Evolutionary conservation across 2,329 filamentous ascomycete genomes (phyloP), one percentile per base, ranked within the genome.

Genomic region (Stagonosporopsis cucurbitacearum): DNA sequence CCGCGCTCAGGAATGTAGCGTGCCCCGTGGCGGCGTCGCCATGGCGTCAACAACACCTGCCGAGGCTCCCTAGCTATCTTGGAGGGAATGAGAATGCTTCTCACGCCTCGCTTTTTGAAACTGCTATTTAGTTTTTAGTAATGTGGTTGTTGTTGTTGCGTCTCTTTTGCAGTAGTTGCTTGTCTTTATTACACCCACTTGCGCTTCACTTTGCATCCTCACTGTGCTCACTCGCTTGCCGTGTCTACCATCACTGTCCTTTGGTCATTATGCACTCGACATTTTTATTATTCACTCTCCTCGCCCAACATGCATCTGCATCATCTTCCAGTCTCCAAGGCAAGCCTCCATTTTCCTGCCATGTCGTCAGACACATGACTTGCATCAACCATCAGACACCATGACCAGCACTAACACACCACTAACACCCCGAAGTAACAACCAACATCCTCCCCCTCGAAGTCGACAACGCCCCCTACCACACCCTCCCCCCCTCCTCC

Each of bases 1-100:
- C 17, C n/a, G 37, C n/a, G 8, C 22, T 47, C 46, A 44, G 58
- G 52, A 60, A 63, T 59, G 58, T 50, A 55, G 60, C 57, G 52
- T 59, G 58, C 49, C 53, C 58, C 57, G 52, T 58, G 57, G 55
- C 37, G 22, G 28, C 46, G 47, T 54, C 48, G 37, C 46, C 23
- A 37, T 48, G 33, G 41, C 53, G 36, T 52, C 25, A 41, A 36
- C 12, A 20, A 41, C 33, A 41, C 19, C 26, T 26, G 4, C 39
- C 17, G n/a, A n/a, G n/a, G 22, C 46, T 47, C 53, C 41, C 46
- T n/a, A n/a, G n/a, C 26, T 50, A 33, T 11, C 17, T 30, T 22
- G 9, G 32, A 41, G 52, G 50, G 25, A 46, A 46, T n/a, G n/a
- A n/a, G n/a, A n/a, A n/a, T n/a, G n/a, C n/a, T n/a, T n/a, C n/a